These are phyloP conservation scores for Solanum ossicruentum DNA, from an alignment of 257 asterid species.

Conservation along the genomic window DNA sequence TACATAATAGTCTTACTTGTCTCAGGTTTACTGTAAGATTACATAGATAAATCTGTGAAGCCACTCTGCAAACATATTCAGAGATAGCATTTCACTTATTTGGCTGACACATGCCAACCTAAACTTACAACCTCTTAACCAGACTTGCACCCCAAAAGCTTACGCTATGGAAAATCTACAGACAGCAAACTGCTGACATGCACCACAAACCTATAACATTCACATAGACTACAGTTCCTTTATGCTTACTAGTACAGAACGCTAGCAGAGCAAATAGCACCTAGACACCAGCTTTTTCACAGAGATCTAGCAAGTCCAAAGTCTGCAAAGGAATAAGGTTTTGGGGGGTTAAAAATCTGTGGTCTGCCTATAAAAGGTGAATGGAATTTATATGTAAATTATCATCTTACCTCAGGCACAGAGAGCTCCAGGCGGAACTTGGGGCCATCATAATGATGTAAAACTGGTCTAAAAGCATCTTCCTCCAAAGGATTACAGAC, in stretches of 20 bases:
- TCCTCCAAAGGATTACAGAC: constrained; percentile 81
- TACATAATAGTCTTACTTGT: neutral
- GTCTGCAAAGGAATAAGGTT: constrained; percentile 40
- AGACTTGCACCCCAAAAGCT: constrained; percentile 51
- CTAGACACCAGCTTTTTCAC: constrained; percentile 74
- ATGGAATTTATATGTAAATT: neutral
- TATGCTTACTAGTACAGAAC: constrained; percentile 16
- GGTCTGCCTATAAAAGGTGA: neutral
- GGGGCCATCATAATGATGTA: constrained; percentile 97
- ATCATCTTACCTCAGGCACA: constrained; percentile 65
- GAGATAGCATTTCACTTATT: constrained; percentile 26
- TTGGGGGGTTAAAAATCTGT: neutral
- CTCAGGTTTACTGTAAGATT: neutral
- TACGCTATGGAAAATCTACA: constrained; percentile 55
- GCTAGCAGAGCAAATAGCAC: neutral
- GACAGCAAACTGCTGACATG: constrained; percentile 16
- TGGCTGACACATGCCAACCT: constrained; percentile 27
- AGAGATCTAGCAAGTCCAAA: constrained; percentile 76
- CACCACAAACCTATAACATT: constrained; percentile 27
- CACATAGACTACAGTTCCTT: constrained; percentile 15
- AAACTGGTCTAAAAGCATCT: constrained; percentile 89
- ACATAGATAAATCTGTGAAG: neutral
- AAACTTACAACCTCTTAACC: neutral
- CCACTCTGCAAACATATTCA: constrained; percentile 11
- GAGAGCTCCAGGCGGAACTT: constrained; percentile 96